A percentile compares a stretch with the other conserved stretches of the same genome.
These are phyloP conservation scores for Adansonia madagascariensis DNA, from an alignment of 441 rosid genomes.

Conservation along the genomic window DNA sequence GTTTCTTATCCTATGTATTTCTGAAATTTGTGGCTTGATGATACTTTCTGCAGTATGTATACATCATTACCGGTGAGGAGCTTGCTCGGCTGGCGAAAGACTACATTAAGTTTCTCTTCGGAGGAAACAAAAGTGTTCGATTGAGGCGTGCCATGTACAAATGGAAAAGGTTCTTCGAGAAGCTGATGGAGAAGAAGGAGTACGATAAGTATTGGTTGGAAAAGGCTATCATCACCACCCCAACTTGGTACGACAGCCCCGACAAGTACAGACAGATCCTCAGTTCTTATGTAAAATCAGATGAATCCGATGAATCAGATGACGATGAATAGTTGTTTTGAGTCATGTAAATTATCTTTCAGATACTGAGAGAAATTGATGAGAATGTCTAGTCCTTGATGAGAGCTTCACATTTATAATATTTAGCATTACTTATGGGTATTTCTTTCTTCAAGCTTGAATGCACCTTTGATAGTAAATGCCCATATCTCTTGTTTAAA, in stretches of 20 bases:
- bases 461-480: no score
- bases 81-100: constrained; percentile 60
- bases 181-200: constrained; percentile 38
- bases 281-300: constrained; percentile 26
- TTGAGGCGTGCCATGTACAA: constrained; percentile 50
- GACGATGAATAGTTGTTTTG: background rate
- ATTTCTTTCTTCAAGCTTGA: no score
- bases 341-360: background rate
- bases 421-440: background rate
- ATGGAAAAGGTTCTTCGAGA: constrained; percentile 44
- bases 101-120: constrained; percentile 57
- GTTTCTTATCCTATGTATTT: background rate
- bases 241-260: constrained; percentile 66
- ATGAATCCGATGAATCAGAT: constrained; percentile 8
- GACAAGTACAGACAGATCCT: constrained; percentile 49
- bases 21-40: background rate
- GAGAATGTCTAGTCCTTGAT: background rate
- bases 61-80: constrained; percentile 72
- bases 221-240: constrained; percentile 56
- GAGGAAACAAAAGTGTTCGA: constrained; percentile 60
- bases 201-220: constrained; percentile 59
- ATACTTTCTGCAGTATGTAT: constrained; percentile 54
- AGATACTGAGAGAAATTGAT: background rate
- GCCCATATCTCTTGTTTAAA: no score
- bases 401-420: background rate